These are phyloP conservation scores for Boletus subparvulus DNA, from an alignment of 768 basidiomycete genomes.

Conservation along the genomic window DNA sequence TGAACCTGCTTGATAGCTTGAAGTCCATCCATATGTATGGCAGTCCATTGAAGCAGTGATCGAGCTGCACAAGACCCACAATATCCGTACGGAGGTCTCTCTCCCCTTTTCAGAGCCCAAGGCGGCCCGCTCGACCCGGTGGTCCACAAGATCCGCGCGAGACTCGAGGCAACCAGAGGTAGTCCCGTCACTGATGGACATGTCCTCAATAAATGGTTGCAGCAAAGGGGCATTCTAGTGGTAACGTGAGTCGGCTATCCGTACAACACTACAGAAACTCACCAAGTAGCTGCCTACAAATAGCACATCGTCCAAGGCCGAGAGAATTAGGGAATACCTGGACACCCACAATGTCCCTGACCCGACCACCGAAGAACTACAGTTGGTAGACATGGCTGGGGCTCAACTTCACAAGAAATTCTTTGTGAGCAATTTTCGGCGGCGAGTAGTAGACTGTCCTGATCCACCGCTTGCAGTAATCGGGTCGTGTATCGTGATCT, in stretches of 20 bases:
- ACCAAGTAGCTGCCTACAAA: not conserved
- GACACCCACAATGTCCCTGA: constrained; percentile 1
- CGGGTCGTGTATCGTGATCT: not conserved
- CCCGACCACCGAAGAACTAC: constrained; percentile 2
- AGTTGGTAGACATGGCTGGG: not conserved
- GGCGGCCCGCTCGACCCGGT: not conserved
- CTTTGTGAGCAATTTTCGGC: not conserved
- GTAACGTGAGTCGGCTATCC: not conserved
- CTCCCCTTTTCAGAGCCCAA: not conserved
- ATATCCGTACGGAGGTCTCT: constrained; percentile 3
- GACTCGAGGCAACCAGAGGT: not conserved
- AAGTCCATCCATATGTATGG: constrained; percentile 3
- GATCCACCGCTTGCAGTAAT: not conserved
- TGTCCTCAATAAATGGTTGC: not conserved
- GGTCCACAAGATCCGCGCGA: not conserved
- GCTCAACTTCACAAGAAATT: constrained; percentile 1
- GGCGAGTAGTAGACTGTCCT: not conserved
- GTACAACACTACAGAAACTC: not conserved
- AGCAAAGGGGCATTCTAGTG: constrained; percentile 1
- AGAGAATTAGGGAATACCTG: not conserved
- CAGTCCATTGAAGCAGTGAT: constrained; percentile 3
- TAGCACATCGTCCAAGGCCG: not conserved
- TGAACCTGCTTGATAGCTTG: not conserved
- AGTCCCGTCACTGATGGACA: constrained; percentile 2
- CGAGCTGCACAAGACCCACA: not conserved